Evolutionary conservation across 176 grass and related monocot species (phyloP).

Genomic region (Pontederia crassipes): DNA sequence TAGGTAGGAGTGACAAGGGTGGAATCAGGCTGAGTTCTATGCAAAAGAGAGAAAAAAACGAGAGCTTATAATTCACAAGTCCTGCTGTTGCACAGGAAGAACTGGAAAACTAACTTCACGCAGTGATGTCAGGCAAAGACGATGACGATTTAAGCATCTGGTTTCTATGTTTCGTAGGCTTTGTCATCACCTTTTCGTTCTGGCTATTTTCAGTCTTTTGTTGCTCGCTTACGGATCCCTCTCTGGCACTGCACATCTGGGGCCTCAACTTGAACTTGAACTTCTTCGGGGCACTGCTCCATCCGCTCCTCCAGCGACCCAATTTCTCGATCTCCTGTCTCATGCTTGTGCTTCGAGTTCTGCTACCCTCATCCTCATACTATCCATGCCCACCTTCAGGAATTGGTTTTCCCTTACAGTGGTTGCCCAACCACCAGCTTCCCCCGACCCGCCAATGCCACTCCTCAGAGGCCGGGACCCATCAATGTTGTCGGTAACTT

Average conservation of each 20-base stretch:
- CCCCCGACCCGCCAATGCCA: neutral
- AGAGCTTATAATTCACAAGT: no score
- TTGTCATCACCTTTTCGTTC: neutral
- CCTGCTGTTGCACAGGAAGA: no score
- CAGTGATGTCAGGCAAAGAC: no score
- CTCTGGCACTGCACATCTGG: constrained; percentile 14
- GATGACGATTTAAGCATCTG: neutral
- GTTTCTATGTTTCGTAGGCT: neutral
- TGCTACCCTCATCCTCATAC: constrained; percentile 11
- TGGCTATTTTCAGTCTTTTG: neutral
- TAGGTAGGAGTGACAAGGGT: no score
- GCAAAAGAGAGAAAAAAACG: no score
- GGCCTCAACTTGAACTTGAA: constrained; percentile 2
- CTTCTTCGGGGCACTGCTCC: constrained; percentile 4
- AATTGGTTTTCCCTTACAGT: constrained; percentile 10
- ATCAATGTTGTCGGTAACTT: constrained; percentile 9
- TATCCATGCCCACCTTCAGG: constrained; percentile 8
- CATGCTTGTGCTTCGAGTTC: constrained; percentile 16
- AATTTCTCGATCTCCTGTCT: constrained; percentile 12
- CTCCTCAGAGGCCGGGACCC: constrained; percentile 6
- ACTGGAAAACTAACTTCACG: no score
- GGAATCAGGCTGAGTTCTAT: no score
- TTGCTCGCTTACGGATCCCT: neutral
- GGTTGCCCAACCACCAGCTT: neutral
- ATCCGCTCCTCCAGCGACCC: neutral